Base-by-base conservation (phyloP, 31 red algal genomes). In the Odonthalia washingtoniensis region DNA sequence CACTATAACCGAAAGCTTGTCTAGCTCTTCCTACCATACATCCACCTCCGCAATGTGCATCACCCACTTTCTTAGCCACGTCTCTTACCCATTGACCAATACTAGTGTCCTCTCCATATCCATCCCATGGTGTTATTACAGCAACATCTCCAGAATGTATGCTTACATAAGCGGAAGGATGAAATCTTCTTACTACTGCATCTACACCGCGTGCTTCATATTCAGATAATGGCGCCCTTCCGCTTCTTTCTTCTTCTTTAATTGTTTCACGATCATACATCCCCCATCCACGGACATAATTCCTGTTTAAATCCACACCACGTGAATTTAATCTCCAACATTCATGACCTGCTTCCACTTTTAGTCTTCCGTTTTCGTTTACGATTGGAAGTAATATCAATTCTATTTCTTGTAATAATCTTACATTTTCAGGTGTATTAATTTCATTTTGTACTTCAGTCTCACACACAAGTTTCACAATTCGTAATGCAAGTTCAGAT, bases 281-380 rank as follows among this genome's bases (percentile, higher is more conserved):
- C n/a, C 93, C 93, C 93, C 93, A 95, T 24, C 30, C 44, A 9
- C 61, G 61, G 17, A 32, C 74, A 40, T 87, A 95, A 69, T 95
- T 95, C 61, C 93, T 40, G 43, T 95, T 95, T 18, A 95, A 18
- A 64, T 95, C 93, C 12, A 95, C 93, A 2, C 60, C 81, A 2
- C 65, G 68, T 18, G 38, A 65, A 70, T 95, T 95, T 65, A 75
- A 33, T 27, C 93, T 61, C 33, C 34, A 53, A 35, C 93, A 95
- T 3, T 28, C n/a, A 35, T 90, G 44, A 28, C 82, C 75, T 6
- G 38, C 46, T 64, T 95, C 93, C 26, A 73, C 93, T 33, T 35
- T 67, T 37, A 39, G 46, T 45, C 86, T 33, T 34, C 80, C 64
- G 1, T 43, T 70, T 6, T 38, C 68, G 42, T 81, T 85, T 24